These are phyloP conservation scores for Tympanopsis confertula DNA, from an alignment of 2,329 filamentous ascomycete genomes.

Conservation along the genomic window DNA sequence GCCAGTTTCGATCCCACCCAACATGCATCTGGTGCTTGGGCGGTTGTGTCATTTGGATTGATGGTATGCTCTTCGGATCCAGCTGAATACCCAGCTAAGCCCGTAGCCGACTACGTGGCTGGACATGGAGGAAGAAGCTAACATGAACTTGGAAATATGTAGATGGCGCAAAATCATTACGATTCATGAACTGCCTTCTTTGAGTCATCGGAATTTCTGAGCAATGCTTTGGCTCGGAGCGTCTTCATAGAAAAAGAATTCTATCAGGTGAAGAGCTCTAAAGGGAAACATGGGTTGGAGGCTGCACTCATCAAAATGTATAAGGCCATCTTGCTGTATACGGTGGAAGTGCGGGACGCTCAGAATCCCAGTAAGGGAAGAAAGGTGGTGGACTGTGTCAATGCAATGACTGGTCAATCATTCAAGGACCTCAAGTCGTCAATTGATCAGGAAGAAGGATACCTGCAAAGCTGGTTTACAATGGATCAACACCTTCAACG, in stretches of 20 bases:
- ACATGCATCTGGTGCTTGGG: constrained; percentile 8
- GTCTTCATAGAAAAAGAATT: constrained; percentile 7
- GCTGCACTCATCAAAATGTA: neutral
- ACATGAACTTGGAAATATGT: too few species aligned
- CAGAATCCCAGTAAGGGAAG: constrained; percentile 3
- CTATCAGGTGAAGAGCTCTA: neutral
- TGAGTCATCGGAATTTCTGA: constrained; percentile 7
- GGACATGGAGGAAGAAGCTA: too few species aligned
- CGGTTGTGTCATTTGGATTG: constrained; percentile 8
- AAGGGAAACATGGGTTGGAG: neutral
- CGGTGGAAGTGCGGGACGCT: neutral
- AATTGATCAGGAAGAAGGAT: constrained; percentile 5
- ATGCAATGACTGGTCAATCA: constrained; percentile 4
- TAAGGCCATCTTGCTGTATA: neutral
- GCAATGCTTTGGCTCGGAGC: constrained; percentile 5
- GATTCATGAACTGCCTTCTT: constrained; percentile 6
- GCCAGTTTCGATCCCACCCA: constrained; percentile 6
- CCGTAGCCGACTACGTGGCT: too few species aligned
- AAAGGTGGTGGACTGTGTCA: constrained; percentile 5
- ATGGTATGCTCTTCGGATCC: too few species aligned
- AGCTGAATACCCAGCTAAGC: too few species aligned
- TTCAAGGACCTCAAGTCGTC: constrained; percentile 5
- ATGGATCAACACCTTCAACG: constrained; percentile 5
- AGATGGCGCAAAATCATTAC: constrained; percentile 7
- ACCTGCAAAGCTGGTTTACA: constrained; percentile 4